A percentile compares a stretch with the other conserved stretches of the same genome.
Conservation (phyloP, 192 early-diverging fungal species). For the Entrophospora sp. region DNA sequence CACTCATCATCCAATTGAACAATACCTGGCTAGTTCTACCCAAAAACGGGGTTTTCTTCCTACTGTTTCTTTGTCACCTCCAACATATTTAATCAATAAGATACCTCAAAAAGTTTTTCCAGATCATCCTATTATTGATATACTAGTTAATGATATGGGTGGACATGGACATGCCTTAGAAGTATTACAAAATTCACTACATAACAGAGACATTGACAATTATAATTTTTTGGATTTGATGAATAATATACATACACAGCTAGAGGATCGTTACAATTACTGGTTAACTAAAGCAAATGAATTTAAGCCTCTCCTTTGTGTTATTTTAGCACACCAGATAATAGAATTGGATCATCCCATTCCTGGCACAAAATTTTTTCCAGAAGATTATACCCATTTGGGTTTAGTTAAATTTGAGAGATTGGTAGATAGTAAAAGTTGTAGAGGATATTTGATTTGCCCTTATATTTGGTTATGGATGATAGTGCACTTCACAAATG, state of each 20-base stretch:
- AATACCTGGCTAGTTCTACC: no score
- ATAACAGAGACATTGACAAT: not conserved
- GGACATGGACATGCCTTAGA: not conserved
- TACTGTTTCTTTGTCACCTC: no score
- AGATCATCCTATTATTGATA: not conserved
- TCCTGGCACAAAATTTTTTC: not conserved
- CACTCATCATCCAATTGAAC: not conserved
- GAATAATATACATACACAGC: not conserved
- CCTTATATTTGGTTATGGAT: conserved; percentile 32
- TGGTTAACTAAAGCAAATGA: not conserved
- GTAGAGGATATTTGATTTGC: conserved; percentile 12
- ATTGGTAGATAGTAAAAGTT: not conserved
- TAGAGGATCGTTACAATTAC: not conserved
- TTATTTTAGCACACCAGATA: not conserved
- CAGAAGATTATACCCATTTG: not conserved
- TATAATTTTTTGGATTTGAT: not conserved
- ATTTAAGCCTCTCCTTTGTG: not conserved
- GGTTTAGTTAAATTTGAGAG: not conserved
- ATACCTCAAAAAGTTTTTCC: not conserved
- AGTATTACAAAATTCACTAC: not conserved
- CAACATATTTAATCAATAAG: no score
- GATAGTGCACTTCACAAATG: conserved; percentile 18
- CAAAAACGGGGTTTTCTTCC: no score
- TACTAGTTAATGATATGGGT: conserved; percentile 10
- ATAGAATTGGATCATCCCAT: not conserved